phyloP scores from a whole-genome alignment of 2,329 filamentous ascomycete genomes.

The Epichloe gansuensis region DNA sequence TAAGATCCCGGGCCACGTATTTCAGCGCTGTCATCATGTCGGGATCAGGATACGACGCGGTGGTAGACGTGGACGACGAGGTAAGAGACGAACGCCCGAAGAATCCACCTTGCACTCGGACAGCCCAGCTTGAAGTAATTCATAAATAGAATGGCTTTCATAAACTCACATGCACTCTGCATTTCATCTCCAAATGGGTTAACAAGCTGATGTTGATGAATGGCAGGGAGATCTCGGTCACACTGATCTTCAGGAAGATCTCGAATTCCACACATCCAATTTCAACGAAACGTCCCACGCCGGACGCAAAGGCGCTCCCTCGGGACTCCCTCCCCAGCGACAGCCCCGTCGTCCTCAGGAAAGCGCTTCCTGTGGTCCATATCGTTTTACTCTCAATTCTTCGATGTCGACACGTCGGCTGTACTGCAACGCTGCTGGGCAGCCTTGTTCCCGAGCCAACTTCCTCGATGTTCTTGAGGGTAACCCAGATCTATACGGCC shows the following conservation, averaged over 20 bases:
- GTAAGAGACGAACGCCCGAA: constrained; percentile 30
- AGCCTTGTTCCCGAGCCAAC: constrained; percentile 79
- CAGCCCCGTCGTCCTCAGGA: constrained; percentile 35
- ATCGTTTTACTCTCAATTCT: constrained; percentile 93
- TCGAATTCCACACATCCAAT: constrained; percentile 94
- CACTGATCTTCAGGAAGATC: constrained; percentile 95
- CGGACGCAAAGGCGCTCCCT: constrained; percentile 34
- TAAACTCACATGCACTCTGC: background rate
- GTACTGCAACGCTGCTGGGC: constrained; percentile 79
- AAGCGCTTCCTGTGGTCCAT: constrained; percentile 91
- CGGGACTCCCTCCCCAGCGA: constrained; percentile 47
- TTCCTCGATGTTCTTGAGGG: constrained; percentile 96
- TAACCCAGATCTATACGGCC: constrained; percentile 92
- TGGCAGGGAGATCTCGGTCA: constrained; percentile 89
- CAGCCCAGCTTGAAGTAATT: background rate
- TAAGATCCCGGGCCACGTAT: constrained; percentile 10
- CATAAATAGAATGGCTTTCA: background rate
- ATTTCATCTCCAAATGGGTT: background rate
- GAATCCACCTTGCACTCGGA: background rate
- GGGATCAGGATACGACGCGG: constrained; percentile 87
- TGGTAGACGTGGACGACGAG: constrained; percentile 95
- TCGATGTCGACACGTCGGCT: constrained; percentile 90
- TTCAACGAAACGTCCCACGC: constrained; percentile 51
- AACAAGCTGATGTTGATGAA: background rate
- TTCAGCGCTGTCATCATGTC: constrained; percentile 44